Evolutionary conservation across 441 rosid species (phyloP), one percentile per base, ranked within the genome.

Genomic region (Mallotus japonicus): DNA sequence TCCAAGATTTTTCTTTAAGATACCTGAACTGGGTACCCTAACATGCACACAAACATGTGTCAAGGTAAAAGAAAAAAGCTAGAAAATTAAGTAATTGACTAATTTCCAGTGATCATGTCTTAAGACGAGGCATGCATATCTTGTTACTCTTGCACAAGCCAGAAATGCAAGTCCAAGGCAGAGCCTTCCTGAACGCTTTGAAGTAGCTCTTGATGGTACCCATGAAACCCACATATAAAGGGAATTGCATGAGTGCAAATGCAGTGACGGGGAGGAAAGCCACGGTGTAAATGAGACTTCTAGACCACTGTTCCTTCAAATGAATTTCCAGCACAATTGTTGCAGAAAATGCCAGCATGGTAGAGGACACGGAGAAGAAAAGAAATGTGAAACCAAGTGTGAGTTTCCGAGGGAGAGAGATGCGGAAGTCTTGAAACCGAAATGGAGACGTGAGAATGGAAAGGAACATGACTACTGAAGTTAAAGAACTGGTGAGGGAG

Each of bases 391-490:
- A 73, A 14, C 80, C 84, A 3, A 51, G 6, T 0, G 46, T 55
- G 17, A 81, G 66, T 17, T 64, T 75, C 5, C 51, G 22, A 6
- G 79, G 77, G 50, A 78, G 57, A 4, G 15, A n/a, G 3, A 6
- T 11, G n/a, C 3, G 37, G 58, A 81, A 81, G 8, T 78, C 73
- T 0, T 49, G 17, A 1, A 12, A 1, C 34, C 47, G 32, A 20
- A 46, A 58, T 13, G 81, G 65, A 17, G 77, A 72, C 1, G 77
- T 72, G 14, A 75, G 77, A 37, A 77, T 5, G 0, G 73, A 72
- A 16, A 81, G 74, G 72, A 74, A 81, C 66, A 78, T 61, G 34
- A 72, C 79, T 24, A 73, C 73, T 0, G 84, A 68, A 24, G 79
- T 51, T 58, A 81, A 46, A 16, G 81, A 78, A 62, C 54, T 19